Conservation (phyloP, 306 rosid genomes). For the Oemleria cerasiformis region DNA sequence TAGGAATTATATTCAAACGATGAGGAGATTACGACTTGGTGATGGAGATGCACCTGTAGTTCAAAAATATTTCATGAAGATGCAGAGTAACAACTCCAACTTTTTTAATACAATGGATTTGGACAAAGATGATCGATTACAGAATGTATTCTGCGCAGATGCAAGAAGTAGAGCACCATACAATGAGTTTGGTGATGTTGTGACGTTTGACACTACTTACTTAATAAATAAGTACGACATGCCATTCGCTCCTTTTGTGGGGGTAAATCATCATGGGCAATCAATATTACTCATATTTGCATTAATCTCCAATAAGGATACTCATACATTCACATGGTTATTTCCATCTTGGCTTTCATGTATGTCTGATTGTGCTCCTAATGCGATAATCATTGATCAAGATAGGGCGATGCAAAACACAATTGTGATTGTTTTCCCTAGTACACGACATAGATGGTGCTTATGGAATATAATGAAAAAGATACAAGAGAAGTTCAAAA, state of each 20-base stretch:
- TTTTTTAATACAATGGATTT: neutral
- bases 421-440: slow-evolving; percentile 7
- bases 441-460: neutral
- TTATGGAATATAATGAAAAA: neutral
- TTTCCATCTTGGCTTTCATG: slow-evolving; percentile 7
- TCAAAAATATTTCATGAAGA: neutral
- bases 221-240: neutral
- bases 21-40: neutral
- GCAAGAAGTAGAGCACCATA: neutral
- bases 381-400: slow-evolving; percentile 15
- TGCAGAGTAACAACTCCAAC: neutral
- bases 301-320: neutral
- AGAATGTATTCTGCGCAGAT: neutral
- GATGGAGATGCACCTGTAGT: neutral
- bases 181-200: neutral
- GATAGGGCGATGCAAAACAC: slow-evolving; percentile 13
- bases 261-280: neutral
- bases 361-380: slow-evolving; percentile 2
- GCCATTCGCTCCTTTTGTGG: neutral
- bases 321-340: neutral
- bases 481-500: neutral
- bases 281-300: neutral
- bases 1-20: neutral
- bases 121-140: neutral
- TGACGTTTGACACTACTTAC: neutral